Evolutionary conservation across 2,329 filamentous ascomycete genomes (phyloP), one percentile per base, ranked within the genome.

Genomic region (Bipolaris oryzae): DNA sequence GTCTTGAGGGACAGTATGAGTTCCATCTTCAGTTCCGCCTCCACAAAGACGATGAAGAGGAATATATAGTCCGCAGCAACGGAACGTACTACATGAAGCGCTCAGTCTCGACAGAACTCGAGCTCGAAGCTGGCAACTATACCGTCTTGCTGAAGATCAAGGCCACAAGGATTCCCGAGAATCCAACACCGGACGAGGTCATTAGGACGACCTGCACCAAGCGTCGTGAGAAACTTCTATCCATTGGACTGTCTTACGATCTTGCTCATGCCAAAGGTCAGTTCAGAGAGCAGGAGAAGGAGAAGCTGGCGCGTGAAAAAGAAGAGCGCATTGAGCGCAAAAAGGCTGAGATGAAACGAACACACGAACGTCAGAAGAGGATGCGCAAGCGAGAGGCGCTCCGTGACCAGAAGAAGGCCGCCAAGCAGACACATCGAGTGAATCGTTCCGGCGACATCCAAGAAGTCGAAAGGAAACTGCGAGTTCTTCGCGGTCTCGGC

Each of bases 51-150:
- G 83, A 81, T n/a, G 83, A 86, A 50, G 79, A 83, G n/a, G 81
- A 84, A 37, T 86, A 85, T 61, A 82, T 85, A 42, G 82, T 85
- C 10, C 82, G 83, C 56, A 85, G 81, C 62, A 82, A 83, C 45
- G 80, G 76, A 7, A 82, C 80, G 33, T 83, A 84, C 57, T 80
- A 80, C 74, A 90, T 92, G 84, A 86, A 81, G 20, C 87, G 91
- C 6, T 90, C 89, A 1, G 88, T 92, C 37, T 92, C 89, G 48
- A 87, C 90, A 1, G 91, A 95, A 72, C 81, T 95, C 7, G 82
- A 88, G 34, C 84, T 96, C 23, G 86, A 90, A 18, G 84, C 88
- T 0, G 91, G 91, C 10, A 86, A 84, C 41, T 96, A 96, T 75
- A 86, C 85, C 6, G 85, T 96, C 4, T 81, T 91, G 20, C 84